Base-by-base conservation (phyloP, 306 rosid species). In the Canavalia gladiata region DNA sequence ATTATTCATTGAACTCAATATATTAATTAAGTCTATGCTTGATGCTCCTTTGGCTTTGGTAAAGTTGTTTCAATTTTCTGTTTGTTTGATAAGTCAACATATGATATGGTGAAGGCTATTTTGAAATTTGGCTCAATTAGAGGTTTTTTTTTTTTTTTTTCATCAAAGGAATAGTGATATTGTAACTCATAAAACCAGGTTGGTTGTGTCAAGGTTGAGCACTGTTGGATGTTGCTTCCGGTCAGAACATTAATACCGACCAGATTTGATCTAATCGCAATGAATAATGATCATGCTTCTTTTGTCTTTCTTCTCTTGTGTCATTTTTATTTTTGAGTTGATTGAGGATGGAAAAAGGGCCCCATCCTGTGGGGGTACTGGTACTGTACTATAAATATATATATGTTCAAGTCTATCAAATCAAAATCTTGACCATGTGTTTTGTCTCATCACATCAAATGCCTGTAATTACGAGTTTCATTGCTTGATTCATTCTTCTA, bases 351-450 rank as follows among this genome's bases (percentile, higher is more conserved):
- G 35, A 43, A 81, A 77, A 55, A 50, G 75, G 45, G 41, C n/a
- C 72, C 72, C 72, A 81, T 42, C 58, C 39, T 57, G 77, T 78
- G 77, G 85, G 83, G 68, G 28, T 68, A 67, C 77, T 25, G 41
- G 68, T 69, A 71, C 72, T 74, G 49, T 65, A n/a, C 85, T 62
- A 34, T 18, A 18, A 10, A 43, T 29, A 11, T 62, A 34, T 12
- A 43, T 29, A 11, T 50, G 54, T 64, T 42, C 46, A 47, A 43
- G 55, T 51, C 60, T 72, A 76, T 55, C 74, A 55, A 63, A 76
- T 55, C 74, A 55, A 63, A 66, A 67, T 77, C 47, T 66, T 78
- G 71, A 70, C 74, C 78, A 73, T 77, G 74, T 67, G 84, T 42
- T 60, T 54, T 79, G 33, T 39, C 86, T 51, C 81, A 41, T 18